Evolutionary conservation across 495 filamentous ascomycete species (phyloP), one percentile per base, ranked within the genome.

Genomic region (Tetracladium marchalianum): DNA sequence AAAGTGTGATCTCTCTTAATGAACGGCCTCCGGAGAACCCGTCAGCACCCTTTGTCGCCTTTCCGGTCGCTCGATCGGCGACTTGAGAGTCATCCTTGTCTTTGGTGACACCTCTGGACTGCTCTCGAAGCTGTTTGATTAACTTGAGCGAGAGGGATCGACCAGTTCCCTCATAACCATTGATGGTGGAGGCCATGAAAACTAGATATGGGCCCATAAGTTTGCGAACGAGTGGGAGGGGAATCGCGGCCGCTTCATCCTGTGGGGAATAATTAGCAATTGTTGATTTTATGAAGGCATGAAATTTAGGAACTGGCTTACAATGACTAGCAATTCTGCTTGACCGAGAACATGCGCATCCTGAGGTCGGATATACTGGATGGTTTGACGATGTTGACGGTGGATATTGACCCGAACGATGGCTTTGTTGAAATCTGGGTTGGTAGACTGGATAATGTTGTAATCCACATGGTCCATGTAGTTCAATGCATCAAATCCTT

Each of bases 171-270:
- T 99, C 93, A 59, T 99, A 99, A 43, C 93, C 93, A 57, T 95
- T 97, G 66, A 99, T 95, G 11, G 93, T 99, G 1, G 92, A 97
- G 4, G 93, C 88, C 93, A 99, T 99, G 68, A 99, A 99, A 3
- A 97, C 88, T 17, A 97, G 70, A 63, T 97, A 99, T n/a, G 90
- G 92, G 0, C 93, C 92, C 77, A 99, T 86, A 27, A 99, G 73
- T 61, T 95, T 96, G 51, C 82, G 76, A 11, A 97, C 92, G 36
- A 96, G 65, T 7, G 92, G 92, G 9, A 99, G 66, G 4, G 93
- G 93, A 39, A 99, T 99, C 1, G 93, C 93, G 7, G 93, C 93
- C 11, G 93, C 93, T 62, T 99, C 93, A 67, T 99, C 93, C 22
- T 27, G 22, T 27, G 22, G 22, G 22, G 7, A 27, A 27, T 27